Conservation (phyloP, 2,329 filamentous ascomycete species). For the Fusarium nurragi region DNA sequence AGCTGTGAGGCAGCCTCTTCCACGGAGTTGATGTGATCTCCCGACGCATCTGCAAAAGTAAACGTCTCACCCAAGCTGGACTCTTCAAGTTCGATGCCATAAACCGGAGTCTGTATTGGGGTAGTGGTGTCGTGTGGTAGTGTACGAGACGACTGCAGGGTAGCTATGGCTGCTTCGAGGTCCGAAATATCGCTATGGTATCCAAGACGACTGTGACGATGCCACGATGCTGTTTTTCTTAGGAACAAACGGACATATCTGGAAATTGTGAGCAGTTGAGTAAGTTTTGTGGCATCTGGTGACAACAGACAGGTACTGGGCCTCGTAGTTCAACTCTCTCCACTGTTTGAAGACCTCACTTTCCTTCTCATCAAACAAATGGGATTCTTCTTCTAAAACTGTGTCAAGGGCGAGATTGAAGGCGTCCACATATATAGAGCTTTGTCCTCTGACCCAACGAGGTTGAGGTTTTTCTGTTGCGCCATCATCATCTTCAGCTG, state of each 20-base stretch:
- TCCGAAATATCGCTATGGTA: constrained; percentile 88
- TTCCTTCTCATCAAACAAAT: constrained; percentile 86
- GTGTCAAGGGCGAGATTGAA: constrained; percentile 93
- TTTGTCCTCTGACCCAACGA: constrained; percentile 77
- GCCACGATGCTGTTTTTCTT: constrained; percentile 91
- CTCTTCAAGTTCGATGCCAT: constrained; percentile 53
- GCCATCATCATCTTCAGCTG: constrained; percentile 49
- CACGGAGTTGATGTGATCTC: constrained; percentile 76
- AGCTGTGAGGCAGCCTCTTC: constrained; percentile 86
- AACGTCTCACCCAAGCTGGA: constrained; percentile 66
- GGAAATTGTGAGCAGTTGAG: constrained; percentile 17
- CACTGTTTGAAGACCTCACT: constrained; percentile 79
- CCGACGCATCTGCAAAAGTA: constrained; percentile 82
- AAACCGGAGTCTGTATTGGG: constrained; percentile 28
- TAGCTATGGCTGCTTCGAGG: constrained; percentile 70
- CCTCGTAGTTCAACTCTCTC: constrained; percentile 78
- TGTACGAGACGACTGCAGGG: constrained; percentile 66
- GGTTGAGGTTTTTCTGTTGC: constrained; percentile 53
- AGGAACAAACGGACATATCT: constrained; percentile 94
- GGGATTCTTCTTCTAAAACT: constrained; percentile 86
- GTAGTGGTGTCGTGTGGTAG: constrained; percentile 59
- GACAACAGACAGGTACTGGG: constrained; percentile 81
- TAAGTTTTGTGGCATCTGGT: neutral
- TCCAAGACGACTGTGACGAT: constrained; percentile 78
- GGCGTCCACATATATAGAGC: constrained; percentile 95